These are phyloP conservation scores for Cucumis variabilis DNA, from an alignment of 331 rosid species.

Conservation along the genomic window DNA sequence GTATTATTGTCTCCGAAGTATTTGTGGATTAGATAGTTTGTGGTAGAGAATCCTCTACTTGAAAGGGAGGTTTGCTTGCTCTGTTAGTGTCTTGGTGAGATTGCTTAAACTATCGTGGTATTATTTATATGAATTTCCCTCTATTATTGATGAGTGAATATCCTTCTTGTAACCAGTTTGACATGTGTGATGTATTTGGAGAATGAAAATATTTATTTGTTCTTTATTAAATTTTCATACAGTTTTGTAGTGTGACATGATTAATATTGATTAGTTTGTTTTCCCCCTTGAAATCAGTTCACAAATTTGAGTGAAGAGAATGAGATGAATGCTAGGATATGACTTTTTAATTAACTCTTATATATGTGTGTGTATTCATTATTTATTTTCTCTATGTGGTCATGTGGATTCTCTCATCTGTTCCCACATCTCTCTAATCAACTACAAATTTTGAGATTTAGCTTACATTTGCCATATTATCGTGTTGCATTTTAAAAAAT, in stretches of 20 bases:
- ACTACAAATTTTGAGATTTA: neutral
- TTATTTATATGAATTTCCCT: neutral
- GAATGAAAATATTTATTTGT: constrained; percentile 3
- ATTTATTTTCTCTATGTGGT: neutral
- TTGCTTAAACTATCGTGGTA: constrained; percentile 9
- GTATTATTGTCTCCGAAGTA: neutral
- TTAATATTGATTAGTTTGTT: neutral
- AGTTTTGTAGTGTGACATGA: neutral
- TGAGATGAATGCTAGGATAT: neutral
- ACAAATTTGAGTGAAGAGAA: neutral
- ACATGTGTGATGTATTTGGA: neutral
- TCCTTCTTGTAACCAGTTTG: neutral
- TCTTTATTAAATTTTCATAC: neutral
- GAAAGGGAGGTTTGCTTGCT: constrained; percentile 14
- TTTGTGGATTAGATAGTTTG: neutral
- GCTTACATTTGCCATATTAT: neutral
- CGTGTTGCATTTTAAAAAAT: neutral
- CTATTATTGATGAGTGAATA: neutral
- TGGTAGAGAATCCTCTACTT: neutral
- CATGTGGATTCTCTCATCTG: neutral
- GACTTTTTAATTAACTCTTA: neutral
- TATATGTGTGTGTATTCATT: no score
- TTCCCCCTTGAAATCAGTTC: neutral
- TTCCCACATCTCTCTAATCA: neutral
- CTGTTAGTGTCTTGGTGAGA: neutral